Evolutionary conservation across 2,329 filamentous ascomycete species (phyloP).

Genomic region (Beauveria caledonica): DNA sequence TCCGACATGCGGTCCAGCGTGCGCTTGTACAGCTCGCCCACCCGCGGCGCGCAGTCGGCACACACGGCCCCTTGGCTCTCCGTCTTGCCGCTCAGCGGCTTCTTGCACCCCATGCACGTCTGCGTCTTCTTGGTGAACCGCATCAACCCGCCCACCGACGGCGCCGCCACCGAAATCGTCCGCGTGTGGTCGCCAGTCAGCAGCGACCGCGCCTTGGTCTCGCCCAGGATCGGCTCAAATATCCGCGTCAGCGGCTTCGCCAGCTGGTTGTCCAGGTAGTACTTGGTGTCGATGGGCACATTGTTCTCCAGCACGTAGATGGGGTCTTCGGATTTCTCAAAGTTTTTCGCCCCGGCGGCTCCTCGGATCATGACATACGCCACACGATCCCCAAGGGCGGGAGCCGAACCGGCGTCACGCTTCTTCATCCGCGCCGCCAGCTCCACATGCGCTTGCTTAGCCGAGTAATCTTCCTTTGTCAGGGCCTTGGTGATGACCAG

Average conservation of each 20-base stretch:
- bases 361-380: conserved; percentile 98
- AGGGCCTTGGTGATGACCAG: conserved; percentile 97
- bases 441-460: conserved; percentile 93
- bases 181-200: conserved; percentile 91
- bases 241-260: conserved; percentile 90
- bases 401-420: conserved; percentile 89
- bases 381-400: conserved; percentile 86
- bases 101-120: conserved; percentile 99
- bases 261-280: conserved; percentile 97
- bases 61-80: conserved; percentile 85
- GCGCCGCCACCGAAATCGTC: conserved; percentile 86
- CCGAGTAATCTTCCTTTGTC: conserved; percentile 80
- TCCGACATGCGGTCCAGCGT: conserved; percentile 83
- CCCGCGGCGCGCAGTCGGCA: conserved; percentile 70
- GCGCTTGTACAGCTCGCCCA: conserved; percentile 90
- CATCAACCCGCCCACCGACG: conserved; percentile 89
- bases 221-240: conserved; percentile 94
- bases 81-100: conserved; percentile 71
- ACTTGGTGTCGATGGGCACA: conserved; percentile 93
- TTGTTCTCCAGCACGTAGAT: conserved; percentile 97
- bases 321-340: conserved; percentile 93
- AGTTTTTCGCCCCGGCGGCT: conserved; percentile 82
- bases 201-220: conserved; percentile 79
- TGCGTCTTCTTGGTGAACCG: conserved; percentile 97
- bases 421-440: conserved; percentile 95